Base-by-base conservation (phyloP, 2,329 filamentous ascomycete species). In the Verruconis gallopava region DNA sequence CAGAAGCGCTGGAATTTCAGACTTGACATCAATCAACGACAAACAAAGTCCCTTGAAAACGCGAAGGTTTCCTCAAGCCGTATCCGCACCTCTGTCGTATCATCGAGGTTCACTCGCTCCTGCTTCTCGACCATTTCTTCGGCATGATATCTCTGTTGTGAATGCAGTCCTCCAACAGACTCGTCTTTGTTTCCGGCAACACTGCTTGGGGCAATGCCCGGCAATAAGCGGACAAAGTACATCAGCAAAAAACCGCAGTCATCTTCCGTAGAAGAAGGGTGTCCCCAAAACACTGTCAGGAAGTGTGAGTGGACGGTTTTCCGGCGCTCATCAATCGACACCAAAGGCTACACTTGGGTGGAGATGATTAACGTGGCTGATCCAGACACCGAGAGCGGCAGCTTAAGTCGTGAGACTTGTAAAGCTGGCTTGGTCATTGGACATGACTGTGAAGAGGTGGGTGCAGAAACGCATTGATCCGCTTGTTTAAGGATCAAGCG, bases 101-200 rank as follows among this genome's bases (percentile, higher is more conserved):
- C n/a, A n/a, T n/a, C n/a, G n/a, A n/a, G n/a, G n/a, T n/a, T n/a
- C n/a, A n/a, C n/a, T n/a, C n/a, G n/a, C n/a, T n/a, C n/a, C n/a
- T n/a, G n/a, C n/a, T n/a, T n/a, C n/a, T n/a, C n/a, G n/a, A n/a
- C n/a, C n/a, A n/a, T n/a, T n/a, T n/a, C n/a, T n/a, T n/a, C n/a
- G 36, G 19, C 37, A 20, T 33, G 6, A 18, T 41, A 36, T 44
- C 37, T 88, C 83, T 71, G 79, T 85, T 79, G 82, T 74, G 58
- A 68, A 54, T 72, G 81, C 85, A 84, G 74, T 79, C 75, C 79
- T 82, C 78, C 83, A 81, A 61, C 70, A 79, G 85, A 93, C 80
- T 77, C 67, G 84, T 91, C 86, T 95, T 94, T 93, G 81, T 68
- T 81, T 88, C 80, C 82, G 79, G 81, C n/a, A n/a, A n/a, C n/a